A percentile compares a stretch with the other conserved stretches of the same genome.
Evolutionary conservation across 352 stramenopile genomes (phyloP).

Genomic region (Globisporangium camurandrum): DNA sequence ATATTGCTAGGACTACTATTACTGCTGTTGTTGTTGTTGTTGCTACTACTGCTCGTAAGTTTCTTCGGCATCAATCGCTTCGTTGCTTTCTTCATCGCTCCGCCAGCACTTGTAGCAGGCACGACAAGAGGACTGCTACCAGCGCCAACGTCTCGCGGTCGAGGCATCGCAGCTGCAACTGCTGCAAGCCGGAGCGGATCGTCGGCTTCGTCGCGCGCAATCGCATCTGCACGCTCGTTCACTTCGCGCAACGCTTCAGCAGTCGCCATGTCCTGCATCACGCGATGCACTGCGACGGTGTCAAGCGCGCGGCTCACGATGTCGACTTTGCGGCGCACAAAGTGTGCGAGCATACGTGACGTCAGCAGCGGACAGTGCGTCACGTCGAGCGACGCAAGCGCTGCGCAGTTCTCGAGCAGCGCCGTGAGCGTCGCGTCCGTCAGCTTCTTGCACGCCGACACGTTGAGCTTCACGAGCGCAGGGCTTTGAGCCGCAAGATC

Average conservation of each 20-base stretch:
- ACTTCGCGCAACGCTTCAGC: too few relatives aligned
- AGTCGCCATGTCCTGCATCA: slow-evolving; percentile 1
- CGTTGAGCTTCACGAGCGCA: slow-evolving; percentile 55
- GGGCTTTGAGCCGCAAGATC: slow-evolving; percentile 68
- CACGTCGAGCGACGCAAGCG: slow-evolving; percentile 71
- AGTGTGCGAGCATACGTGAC: slow-evolving; percentile 36
- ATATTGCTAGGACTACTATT: background rate
- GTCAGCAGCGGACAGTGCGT: slow-evolving; percentile 74
- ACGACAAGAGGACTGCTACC: background rate
- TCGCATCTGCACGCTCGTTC: background rate
- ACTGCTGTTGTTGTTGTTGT: background rate
- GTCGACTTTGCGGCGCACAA: slow-evolving; percentile 46
- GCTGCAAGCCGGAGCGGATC: background rate
- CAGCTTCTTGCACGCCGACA: slow-evolving; percentile 79
- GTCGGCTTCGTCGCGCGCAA: slow-evolving; percentile 1
- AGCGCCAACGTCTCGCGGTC: background rate
- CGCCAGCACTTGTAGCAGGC: background rate
- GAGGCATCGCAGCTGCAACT: background rate
- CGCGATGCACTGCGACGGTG: slow-evolving; percentile 16
- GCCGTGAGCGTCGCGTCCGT: slow-evolving; percentile 44
- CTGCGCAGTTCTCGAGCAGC: slow-evolving; percentile 41
- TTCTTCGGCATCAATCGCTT: slow-evolving; percentile 1
- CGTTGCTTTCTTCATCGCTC: background rate
- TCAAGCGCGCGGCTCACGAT: slow-evolving; percentile 41
- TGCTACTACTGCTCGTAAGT: background rate